phyloP scores from a whole-genome alignment of 192 early-diverging fungal species.

The Backusella luteola region DNA sequence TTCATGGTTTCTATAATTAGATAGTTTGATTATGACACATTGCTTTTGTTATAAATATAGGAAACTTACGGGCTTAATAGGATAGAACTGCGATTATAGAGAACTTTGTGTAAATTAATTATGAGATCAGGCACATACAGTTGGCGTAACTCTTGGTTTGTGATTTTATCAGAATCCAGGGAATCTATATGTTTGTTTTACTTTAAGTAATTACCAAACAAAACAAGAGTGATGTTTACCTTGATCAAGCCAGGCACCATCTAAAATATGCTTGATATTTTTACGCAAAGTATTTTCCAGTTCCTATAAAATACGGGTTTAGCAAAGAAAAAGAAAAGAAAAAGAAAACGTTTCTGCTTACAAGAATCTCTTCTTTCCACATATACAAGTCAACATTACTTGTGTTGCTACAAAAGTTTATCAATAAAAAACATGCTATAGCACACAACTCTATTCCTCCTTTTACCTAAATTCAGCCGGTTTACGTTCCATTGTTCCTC shows the following conservation, averaged over 20 bases:
- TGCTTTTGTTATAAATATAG: neutral
- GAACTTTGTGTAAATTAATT: neutral
- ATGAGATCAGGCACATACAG: neutral
- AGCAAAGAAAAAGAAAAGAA: neutral
- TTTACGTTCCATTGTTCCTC: neutral
- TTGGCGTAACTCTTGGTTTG: neutral
- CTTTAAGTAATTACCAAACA: too few relatives aligned
- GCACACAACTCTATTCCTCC: neutral
- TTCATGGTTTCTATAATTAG: neutral
- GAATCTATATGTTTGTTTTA: neutral
- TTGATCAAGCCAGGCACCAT: neutral
- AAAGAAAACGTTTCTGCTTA: neutral
- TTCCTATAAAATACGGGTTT: neutral
- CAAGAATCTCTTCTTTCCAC: neutral
- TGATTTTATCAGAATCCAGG: neutral
- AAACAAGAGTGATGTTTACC: neutral
- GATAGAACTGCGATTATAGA: neutral
- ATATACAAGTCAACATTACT: neutral
- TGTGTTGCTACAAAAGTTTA: neutral
- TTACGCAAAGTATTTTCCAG: neutral
- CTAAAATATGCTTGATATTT: neutral
- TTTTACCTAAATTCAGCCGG: neutral
- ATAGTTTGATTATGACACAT: neutral
- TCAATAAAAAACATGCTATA: neutral
- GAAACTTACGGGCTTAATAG: neutral